Percentiles rank a stretch among this genome's conserved stretches.
phyloP scores from a whole-genome alignment of 2,329 filamentous ascomycete species.

The Graphium sp. region DNA sequence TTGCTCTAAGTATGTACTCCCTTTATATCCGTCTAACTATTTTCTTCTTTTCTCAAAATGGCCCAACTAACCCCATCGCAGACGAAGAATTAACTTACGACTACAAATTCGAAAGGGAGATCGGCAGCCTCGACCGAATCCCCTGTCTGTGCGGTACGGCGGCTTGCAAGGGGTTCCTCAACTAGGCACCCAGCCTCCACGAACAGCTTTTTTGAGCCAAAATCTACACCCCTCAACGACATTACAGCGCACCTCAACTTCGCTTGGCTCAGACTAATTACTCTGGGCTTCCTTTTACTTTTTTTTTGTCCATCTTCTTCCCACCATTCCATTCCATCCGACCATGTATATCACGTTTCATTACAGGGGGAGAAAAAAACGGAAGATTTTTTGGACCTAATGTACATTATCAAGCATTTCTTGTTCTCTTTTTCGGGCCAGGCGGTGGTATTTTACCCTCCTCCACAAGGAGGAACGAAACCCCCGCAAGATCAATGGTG shows the following conservation, averaged over 20 bases:
- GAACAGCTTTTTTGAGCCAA: no score
- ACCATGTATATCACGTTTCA: not conserved
- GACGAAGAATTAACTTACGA: slow-evolving; percentile 99
- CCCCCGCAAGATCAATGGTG: no score
- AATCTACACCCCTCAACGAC: no score
- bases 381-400: no score
- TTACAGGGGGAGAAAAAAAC: no score
- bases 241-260: no score
- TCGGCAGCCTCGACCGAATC: slow-evolving; percentile 85
- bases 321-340: not conserved
- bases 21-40: not conserved
- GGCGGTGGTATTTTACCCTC: no score
- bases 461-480: no score
- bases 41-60: not conserved
- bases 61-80: slow-evolving; percentile 20
- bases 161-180: slow-evolving; percentile 97
- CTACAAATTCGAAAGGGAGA: slow-evolving; percentile 98
- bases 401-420: no score
- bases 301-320: not conserved
- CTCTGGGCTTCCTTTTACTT: not conserved
- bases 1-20: slow-evolving; percentile 64
- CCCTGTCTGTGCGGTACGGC: slow-evolving; percentile 93
- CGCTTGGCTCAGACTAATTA: not conserved
- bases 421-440: no score
- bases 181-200: slow-evolving; percentile 33